Base-by-base conservation (phyloP, 345 rosid species). In the Abelmoschus esculentus region DNA sequence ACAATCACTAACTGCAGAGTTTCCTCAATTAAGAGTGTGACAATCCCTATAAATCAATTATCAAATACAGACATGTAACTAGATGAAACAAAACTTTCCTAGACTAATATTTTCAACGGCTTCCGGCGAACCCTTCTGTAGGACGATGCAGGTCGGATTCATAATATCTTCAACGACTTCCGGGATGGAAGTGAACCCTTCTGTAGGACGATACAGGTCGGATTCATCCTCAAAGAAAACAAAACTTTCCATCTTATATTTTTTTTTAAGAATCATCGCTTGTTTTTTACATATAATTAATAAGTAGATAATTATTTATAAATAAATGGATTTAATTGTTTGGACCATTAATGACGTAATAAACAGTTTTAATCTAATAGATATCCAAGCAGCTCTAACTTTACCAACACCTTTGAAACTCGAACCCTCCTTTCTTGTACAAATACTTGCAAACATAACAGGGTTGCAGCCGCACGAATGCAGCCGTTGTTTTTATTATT, bases 91-190 rank as follows among this genome's bases (percentile, higher is more conserved):
- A 77, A 86, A 93, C 86, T 92, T 92, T 14, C 98, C 92, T 19
- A 77, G 87, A 61, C 86, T 80, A 78, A 88, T 81, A 75, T 92
- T 90, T 70, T 88, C 91, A 50, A 90, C 77, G 58, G 98, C 96
- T 78, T 92, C 90, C 0, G 82, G 86, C 75, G 80, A 88, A 88
- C 38, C 92, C 95, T 32, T 78, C 76, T 0, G 87, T 83, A 29
- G 91, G 95, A 46, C 60, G 78, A 78, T 88, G n/a, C n/a, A n/a
- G n/a, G n/a, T n/a, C n/a, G n/a, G n/a, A n/a, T n/a, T n/a, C n/a
- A n/a, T n/a, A n/a, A n/a, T n/a, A n/a, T n/a, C n/a, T n/a, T n/a
- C n/a, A n/a, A n/a, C n/a, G n/a, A n/a, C n/a, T n/a, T n/a, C n/a
- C n/a, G n/a, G n/a, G n/a, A n/a, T n/a, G n/a, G n/a, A n/a, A n/a